Evolutionary conservation across 2,329 filamentous ascomycete species (phyloP), one percentile per base, ranked within the genome.

Genomic region (Annulohypoxylon truncatum): DNA sequence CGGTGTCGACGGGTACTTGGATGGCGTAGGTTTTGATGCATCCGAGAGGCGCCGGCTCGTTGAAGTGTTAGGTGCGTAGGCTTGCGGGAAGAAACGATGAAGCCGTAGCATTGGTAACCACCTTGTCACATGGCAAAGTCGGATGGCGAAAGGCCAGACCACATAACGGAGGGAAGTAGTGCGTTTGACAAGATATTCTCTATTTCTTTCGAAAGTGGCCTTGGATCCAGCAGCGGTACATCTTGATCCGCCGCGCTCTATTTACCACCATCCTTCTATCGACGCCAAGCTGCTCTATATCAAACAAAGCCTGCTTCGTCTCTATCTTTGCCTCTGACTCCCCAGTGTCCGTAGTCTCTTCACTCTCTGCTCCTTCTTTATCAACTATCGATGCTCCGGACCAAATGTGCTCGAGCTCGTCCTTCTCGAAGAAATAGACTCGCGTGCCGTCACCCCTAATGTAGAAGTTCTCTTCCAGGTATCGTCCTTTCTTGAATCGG

Each of bases 171-270:
- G 12, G 9, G 22, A 5, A 54, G 44, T 50, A 5, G 42, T 28
- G 31, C 31, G 38, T 42, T 20, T 35, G 46, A 35, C 12, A 58
- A 20, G 51, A 67, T 52, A 18, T 64, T 63, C 61, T 80, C 76
- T 82, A 85, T 81, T 83, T 84, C 81, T 94, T 95, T 74, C 85
- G 88, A 78, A 96, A 96, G 3, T 89, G 88, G 28, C 92, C 93
- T 79, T 96, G 93, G 77, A 96, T 88, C 94, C 96, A 99, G 82
- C 95, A 98, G 66, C 96, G 89, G 80, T 98, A 98, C 96, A 99
- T 99, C 82, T 98, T 99, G 51, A 97, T 83, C 80, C 94, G 91
- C 75, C 90, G 88, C 58, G 94, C 92, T 70, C 96, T 89, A 78
- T 99, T 99, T 60, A 99, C 93, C 59, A 99, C 85, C 82, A 99